phyloP scores from a whole-genome alignment of 495 filamentous ascomycete genomes.

The Parachaetomium inaequale region DNA sequence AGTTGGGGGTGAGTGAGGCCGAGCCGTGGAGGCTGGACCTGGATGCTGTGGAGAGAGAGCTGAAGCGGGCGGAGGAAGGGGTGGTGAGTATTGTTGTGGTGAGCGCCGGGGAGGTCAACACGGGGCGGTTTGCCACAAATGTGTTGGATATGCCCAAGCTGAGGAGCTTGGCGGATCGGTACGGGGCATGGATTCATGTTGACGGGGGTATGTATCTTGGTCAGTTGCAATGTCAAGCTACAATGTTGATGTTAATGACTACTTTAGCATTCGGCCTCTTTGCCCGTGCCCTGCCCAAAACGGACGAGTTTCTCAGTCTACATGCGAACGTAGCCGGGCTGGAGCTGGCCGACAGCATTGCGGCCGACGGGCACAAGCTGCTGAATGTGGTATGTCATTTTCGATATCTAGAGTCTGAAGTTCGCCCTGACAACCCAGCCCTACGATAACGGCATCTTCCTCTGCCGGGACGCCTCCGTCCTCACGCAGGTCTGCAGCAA shows the following conservation, averaged over 20 bases:
- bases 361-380: slow-evolving; percentile 83
- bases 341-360: slow-evolving; percentile 84
- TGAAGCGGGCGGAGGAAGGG: slow-evolving; percentile 45
- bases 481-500: slow-evolving; percentile 70
- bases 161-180: slow-evolving; percentile 64
- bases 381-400: slow-evolving; percentile 68
- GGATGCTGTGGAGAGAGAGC: slow-evolving; percentile 49
- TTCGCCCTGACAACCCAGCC: slow-evolving; percentile 45
- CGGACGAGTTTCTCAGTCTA: slow-evolving; percentile 57
- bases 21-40: slow-evolving; percentile 67
- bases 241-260: slow-evolving; percentile 2
- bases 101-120: slow-evolving; percentile 88
- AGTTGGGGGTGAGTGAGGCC: slow-evolving; percentile 46
- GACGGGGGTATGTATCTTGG: slow-evolving; percentile 58
- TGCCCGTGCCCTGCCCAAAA: slow-evolving; percentile 58
- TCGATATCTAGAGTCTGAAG: not conserved
- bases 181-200: slow-evolving; percentile 84
- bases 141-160: slow-evolving; percentile 60
- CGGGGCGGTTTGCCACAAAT: slow-evolving; percentile 71
- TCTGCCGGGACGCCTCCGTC: slow-evolving; percentile 59
- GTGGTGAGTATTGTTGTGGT: slow-evolving; percentile 71
- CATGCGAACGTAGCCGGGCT: slow-evolving; percentile 57
- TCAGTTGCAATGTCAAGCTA: not conserved
- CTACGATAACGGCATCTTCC: slow-evolving; percentile 90
- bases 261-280: slow-evolving; percentile 79